Base-by-base conservation (phyloP, 331 rosid species). In the Arachis monticola region DNA sequence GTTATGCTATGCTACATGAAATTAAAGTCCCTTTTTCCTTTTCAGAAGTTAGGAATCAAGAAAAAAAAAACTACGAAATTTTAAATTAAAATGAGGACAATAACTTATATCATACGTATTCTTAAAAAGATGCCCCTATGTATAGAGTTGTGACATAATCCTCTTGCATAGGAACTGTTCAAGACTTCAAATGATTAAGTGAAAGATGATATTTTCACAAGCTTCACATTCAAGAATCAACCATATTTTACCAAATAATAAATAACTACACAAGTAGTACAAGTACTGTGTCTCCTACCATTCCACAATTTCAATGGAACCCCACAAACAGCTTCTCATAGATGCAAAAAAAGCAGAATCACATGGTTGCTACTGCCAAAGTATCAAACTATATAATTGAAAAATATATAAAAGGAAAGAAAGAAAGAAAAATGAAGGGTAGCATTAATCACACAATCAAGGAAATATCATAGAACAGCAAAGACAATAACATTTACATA, bases 361-460 rank as follows among this genome's bases (percentile, higher is more conserved):
- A 74, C 35, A 11, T 2, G 11, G 17, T 64, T 51, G n/a, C 50
- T 11, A 40, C 1, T n/a, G n/a, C 38, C 38, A 35, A 35, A 35
- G 38, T 2, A 35, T 35, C 38, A 44, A 44, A n/a, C n/a, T n/a
- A n/a, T n/a, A n/a, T n/a, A n/a, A n/a, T n/a, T n/a, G n/a, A n/a
- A n/a, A n/a, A n/a, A n/a, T n/a, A n/a, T n/a, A n/a, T n/a, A n/a
- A n/a, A n/a, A n/a, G n/a, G 47, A 5, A 51, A 35, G 38, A 35
- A 35, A 35, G 38, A 4, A 2, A 4, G 38, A 35, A 35, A 35
- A 69, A 14, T 58, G 50, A 11, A 59, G 48, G 9, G 1, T 3
- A 59, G 11, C 41, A 48, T 52, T 72, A 73, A 44, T 65, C 61
- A 66, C 75, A 73, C 70, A 72, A 51, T 22, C 40, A 74, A 74